These are phyloP conservation scores for Fraxinus floribunda DNA, from an alignment of 305 asterid genomes.

Conservation along the genomic window DNA sequence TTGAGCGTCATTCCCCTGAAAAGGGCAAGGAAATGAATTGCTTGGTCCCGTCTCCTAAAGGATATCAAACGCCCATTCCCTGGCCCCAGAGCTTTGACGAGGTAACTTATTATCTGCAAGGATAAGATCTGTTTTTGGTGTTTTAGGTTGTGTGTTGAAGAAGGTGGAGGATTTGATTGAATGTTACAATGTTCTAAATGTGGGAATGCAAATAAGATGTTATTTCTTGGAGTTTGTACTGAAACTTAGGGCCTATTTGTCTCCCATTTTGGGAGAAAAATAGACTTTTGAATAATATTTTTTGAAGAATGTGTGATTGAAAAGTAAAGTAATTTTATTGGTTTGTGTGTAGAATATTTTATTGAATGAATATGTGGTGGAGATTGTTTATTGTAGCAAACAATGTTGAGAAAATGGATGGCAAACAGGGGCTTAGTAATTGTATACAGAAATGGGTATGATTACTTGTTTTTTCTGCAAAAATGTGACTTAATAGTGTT, in stretches of 20 bases:
- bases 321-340: too few species aligned
- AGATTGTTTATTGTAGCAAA: too few species aligned
- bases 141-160: neutral
- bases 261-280: too few species aligned
- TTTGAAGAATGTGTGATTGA: too few species aligned
- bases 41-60: slow-evolving; percentile 80
- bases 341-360: too few species aligned
- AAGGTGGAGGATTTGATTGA: neutral
- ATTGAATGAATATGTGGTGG: too few species aligned
- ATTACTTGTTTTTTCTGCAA: neutral
- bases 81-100: slow-evolving; percentile 93
- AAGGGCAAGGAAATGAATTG: slow-evolving; percentile 66
- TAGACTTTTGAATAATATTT: too few species aligned
- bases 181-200: neutral
- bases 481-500: neutral
- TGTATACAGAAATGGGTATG: neutral
- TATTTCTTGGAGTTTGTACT: neutral
- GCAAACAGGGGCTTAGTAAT: too few species aligned
- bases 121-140: neutral
- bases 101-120: slow-evolving; percentile 37
- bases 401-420: too few species aligned
- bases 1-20: slow-evolving; percentile 84
- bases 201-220: neutral
- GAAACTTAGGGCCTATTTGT: neutral
- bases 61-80: slow-evolving; percentile 65